Evolutionary conservation across 371 early-diverging fungal genomes (phyloP).

Genomic region (Lichtheimia ramosa): DNA sequence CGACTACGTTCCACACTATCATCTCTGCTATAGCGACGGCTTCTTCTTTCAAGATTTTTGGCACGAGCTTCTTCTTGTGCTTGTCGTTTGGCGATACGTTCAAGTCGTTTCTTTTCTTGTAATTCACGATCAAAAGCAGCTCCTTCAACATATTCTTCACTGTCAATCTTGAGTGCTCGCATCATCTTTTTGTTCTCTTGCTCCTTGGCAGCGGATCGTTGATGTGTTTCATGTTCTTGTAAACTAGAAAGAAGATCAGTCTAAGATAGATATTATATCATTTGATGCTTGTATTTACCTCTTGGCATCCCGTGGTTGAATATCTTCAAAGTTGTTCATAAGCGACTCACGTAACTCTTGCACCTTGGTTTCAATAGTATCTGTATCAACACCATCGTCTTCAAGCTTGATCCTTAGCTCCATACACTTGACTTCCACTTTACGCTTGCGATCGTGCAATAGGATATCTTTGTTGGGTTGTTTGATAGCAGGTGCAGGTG

Average conservation of each 20-base stretch:
- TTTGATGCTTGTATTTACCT: constrained; percentile 21
- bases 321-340: constrained; percentile 51
- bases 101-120: constrained; percentile 60
- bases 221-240: constrained; percentile 67
- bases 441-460: constrained; percentile 84
- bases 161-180: constrained; percentile 69
- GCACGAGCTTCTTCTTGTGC: constrained; percentile 23
- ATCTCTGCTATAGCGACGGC: constrained; percentile 14
- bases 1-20: constrained; percentile 18
- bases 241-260: constrained; percentile 18
- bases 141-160: constrained; percentile 69
- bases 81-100: constrained; percentile 45
- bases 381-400: constrained; percentile 59
- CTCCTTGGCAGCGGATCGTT: constrained; percentile 71
- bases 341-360: constrained; percentile 52
- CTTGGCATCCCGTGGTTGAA: constrained; percentile 40
- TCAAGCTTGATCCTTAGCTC: constrained; percentile 80
- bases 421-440: constrained; percentile 85
- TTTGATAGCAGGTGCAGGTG: constrained; percentile 41
- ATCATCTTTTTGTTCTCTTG: constrained; percentile 65
- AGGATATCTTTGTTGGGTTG: constrained; percentile 81
- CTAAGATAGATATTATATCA: constrained; percentile 1
- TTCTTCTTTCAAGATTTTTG: constrained; percentile 28
- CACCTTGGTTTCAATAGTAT: constrained; percentile 64
- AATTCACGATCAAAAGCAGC: constrained; percentile 81